Base-by-base conservation (phyloP, 2,329 filamentous ascomycete species). In the Capronia epimyces region DNA sequence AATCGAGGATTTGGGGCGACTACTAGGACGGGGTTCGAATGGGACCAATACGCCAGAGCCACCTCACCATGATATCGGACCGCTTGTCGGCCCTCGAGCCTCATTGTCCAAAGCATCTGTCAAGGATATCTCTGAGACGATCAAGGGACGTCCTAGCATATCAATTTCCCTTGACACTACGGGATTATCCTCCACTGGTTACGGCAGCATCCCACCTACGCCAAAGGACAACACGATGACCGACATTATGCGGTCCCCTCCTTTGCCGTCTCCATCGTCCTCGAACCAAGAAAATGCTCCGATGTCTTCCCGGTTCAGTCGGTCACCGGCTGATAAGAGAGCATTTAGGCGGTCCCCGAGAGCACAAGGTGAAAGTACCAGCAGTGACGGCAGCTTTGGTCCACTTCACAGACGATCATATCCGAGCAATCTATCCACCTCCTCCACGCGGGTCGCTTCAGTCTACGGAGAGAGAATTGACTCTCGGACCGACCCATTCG, bases 391-490 rank as follows among this genome's bases (percentile, higher is more conserved):
- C 66, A 90, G 87, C 2, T 90, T 53, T 21, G 52, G 56, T 15
- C 44, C 43, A 71, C 80, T 76, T 61, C 70, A 76, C 49, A 83
- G 86, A 25, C 86, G 89, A 61, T 95, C 89, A 0, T 87, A 90
- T 63, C 80, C 81, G 42, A 95, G 88, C 66, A 75, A 87, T 24
- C 67, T 89, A 1, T 96, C 91, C 1, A 84, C 86, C 64, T 83
- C 82, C 1, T 95, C 90, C 1, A 96, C 90, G 1, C 77, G 90
- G 49, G 90, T 89, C 13, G 95, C 89, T 1, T 95, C 55, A 13
- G 20, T 55, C 10, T 40, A 49, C 10, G 53, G 45, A 15, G 50
- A 47, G 27, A n/a, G 24, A 10, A 34, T 22, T 29, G 20, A 31
- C 21, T 34, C 89, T 5, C 50, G 40, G 5, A 20, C 24, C 13